Evolutionary conservation across 441 rosid species (phyloP).

Genomic region (Erysimum cheiri): DNA sequence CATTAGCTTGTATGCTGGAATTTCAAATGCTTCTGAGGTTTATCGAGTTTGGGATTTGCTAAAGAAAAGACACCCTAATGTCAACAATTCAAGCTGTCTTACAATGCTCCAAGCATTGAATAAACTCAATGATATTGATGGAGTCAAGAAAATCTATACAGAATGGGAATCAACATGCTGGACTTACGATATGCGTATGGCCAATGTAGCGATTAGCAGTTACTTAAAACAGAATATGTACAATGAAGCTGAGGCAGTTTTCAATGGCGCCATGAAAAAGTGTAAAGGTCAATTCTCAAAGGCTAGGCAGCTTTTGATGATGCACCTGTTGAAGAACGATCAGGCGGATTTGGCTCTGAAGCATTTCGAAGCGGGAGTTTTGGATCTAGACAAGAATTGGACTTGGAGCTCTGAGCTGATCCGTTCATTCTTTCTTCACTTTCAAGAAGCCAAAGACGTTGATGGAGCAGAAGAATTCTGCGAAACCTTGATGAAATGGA

Average conservation of each 20-base stretch:
- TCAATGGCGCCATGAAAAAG: conserved; percentile 50
- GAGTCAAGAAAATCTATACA: conserved; percentile 52
- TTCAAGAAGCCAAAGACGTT: conserved; percentile 56
- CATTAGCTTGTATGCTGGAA: conserved; percentile 66
- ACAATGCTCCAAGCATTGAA: conserved; percentile 62
- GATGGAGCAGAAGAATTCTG: conserved; percentile 65
- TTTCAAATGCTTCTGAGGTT: conserved; percentile 59
- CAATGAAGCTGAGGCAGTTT: conserved; percentile 57
- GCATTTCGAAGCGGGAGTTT: conserved; percentile 58
- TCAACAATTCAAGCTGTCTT: conserved; percentile 60
- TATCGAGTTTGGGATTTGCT: conserved; percentile 64
- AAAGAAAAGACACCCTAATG: conserved; percentile 46
- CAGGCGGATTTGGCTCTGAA: conserved; percentile 52
- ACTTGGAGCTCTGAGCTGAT: conserved; percentile 44
- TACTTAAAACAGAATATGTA: conserved; percentile 59
- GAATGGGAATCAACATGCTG: conserved; percentile 70
- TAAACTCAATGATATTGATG: conserved; percentile 60
- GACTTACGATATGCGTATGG: conserved; percentile 65
- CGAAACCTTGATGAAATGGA: conserved; percentile 47
- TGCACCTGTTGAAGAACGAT: conserved; percentile 54
- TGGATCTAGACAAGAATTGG: conserved; percentile 52
- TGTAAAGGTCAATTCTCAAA: conserved; percentile 45
- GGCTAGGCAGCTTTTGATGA: conserved; percentile 66
- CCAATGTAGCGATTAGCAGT: conserved; percentile 50
- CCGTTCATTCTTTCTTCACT: conserved; percentile 52